Evolutionary conservation across 2,329 filamentous ascomycete genomes (phyloP).

Genomic region (Anthostomella pinea): DNA sequence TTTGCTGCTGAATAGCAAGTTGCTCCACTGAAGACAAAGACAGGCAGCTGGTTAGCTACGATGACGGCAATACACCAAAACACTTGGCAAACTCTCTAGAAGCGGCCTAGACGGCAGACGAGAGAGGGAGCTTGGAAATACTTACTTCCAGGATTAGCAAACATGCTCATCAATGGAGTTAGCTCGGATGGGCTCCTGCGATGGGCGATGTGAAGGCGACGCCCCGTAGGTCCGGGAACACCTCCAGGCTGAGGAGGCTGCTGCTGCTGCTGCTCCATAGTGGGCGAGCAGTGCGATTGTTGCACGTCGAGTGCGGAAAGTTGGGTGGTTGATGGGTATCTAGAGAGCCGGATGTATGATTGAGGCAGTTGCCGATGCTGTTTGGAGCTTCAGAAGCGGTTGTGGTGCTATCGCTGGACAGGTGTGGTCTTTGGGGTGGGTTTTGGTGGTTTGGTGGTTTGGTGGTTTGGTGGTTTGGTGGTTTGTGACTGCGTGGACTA

Average conservation of each 20-base stretch:
- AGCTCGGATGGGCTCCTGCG: constrained; percentile 95
- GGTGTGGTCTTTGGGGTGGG: constrained; percentile 7
- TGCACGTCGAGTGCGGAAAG: constrained; percentile 49
- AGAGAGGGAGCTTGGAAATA: too few species aligned
- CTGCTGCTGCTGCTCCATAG: constrained; percentile 61
- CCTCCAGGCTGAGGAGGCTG: constrained; percentile 50
- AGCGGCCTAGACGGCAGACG: background rate
- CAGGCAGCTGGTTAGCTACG: constrained; percentile 15
- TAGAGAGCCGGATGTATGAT: constrained; percentile 17
- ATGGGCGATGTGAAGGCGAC: constrained; percentile 95
- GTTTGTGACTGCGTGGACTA: constrained; percentile 30
- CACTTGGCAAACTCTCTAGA: background rate
- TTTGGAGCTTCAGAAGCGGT: constrained; percentile 14
- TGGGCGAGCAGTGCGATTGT: constrained; percentile 40
- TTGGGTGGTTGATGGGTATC: constrained; percentile 14
- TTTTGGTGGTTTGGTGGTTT: constrained; percentile 15
- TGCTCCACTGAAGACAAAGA: constrained; percentile 73
- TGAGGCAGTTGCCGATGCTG: constrained; percentile 20
- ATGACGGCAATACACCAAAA: constrained; percentile 2
- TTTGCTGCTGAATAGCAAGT: constrained; percentile 95
- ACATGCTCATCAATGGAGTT: constrained; percentile 96
- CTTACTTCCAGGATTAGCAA: constrained; percentile 63
- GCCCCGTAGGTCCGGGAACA: constrained; percentile 73
- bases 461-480: constrained; percentile 14
- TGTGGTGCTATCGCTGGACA: constrained; percentile 7